Conservation (phyloP, 176 grass and related monocot genomes). For the Thinopyrum elongatum region DNA sequence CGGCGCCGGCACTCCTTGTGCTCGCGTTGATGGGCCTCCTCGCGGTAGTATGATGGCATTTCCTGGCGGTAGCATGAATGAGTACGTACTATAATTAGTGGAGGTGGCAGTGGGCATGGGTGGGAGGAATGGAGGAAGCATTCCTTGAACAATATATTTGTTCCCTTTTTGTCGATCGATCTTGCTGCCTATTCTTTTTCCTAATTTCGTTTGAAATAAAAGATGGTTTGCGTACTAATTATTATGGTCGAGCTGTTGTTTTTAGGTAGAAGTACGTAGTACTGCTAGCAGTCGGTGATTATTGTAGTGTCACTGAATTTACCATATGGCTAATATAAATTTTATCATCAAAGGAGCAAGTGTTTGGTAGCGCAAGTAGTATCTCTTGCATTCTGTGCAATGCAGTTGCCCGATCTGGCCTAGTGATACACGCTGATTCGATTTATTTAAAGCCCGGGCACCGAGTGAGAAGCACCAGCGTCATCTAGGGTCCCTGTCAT, state of each 20-base stretch:
- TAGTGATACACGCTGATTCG: background rate
- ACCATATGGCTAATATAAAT: background rate
- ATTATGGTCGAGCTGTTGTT: background rate
- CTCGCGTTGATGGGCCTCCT: constrained; percentile 35
- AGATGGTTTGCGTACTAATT: background rate
- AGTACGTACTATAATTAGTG: background rate
- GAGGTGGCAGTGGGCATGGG: background rate
- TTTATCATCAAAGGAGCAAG: background rate
- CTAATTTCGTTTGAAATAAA: constrained; percentile 24
- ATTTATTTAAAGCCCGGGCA: background rate
- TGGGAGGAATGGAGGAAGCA: background rate
- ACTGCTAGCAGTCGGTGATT: background rate
- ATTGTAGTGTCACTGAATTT: background rate
- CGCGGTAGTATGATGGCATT: constrained; percentile 20
- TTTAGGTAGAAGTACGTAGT: background rate
- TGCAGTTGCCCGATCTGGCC: background rate
- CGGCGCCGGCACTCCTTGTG: background rate
- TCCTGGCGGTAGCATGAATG: background rate
- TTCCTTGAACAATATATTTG: background rate
- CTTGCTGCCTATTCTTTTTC: background rate
- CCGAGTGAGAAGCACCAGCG: too few relatives aligned
- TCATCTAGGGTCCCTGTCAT: too few relatives aligned
- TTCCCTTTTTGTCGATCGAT: constrained; percentile 20
- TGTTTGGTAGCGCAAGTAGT: background rate
- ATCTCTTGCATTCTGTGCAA: background rate